Evolutionary conservation across 2,329 filamentous ascomycete species (phyloP).

Genomic region (Hymenoscyphus repandus): DNA sequence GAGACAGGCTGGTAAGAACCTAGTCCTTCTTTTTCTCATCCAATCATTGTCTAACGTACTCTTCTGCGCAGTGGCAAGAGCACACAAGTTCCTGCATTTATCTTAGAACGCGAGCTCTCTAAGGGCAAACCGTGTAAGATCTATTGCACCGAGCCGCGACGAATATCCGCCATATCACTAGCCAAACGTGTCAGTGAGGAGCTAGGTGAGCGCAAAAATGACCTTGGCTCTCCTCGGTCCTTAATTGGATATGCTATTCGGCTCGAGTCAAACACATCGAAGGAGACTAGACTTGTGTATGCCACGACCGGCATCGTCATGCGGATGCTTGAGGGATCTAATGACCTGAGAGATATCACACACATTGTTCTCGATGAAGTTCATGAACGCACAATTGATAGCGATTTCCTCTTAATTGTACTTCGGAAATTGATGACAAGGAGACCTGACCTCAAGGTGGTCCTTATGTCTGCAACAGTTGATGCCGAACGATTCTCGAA

Average conservation of each 20-base stretch:
- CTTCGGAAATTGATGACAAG: constrained; percentile 74
- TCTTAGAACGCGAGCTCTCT: constrained; percentile 82
- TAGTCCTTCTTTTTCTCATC: not conserved
- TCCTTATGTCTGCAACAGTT: constrained; percentile 97
- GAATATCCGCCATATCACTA: constrained; percentile 93
- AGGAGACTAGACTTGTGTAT: constrained; percentile 80
- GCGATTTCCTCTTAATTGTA: constrained; percentile 90
- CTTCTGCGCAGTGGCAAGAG: constrained; percentile 68
- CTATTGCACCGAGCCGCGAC: constrained; percentile 89
- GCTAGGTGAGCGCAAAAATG: constrained; percentile 75
- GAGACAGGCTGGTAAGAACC: constrained; percentile 75
- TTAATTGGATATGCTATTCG: constrained; percentile 93
- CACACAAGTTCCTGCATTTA: constrained; percentile 91
- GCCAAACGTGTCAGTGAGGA: constrained; percentile 93
- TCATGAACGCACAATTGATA: constrained; percentile 93
- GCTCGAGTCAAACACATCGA: constrained; percentile 78
- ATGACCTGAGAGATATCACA: constrained; percentile 82
- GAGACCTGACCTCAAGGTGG: constrained; percentile 77
- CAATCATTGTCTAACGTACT: not conserved
- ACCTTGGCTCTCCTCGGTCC: constrained; percentile 76
- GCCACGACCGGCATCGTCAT: constrained; percentile 93
- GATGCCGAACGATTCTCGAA: constrained; percentile 86
- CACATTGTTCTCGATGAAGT: constrained; percentile 97
- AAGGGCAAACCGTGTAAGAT: constrained; percentile 81
- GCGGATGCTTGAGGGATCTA: constrained; percentile 88